A percentile compares a stretch with the other conserved stretches of the same genome.
These are phyloP conservation scores for Isatis tinctoria DNA, from an alignment of 345 rosid species.

Conservation along the genomic window DNA sequence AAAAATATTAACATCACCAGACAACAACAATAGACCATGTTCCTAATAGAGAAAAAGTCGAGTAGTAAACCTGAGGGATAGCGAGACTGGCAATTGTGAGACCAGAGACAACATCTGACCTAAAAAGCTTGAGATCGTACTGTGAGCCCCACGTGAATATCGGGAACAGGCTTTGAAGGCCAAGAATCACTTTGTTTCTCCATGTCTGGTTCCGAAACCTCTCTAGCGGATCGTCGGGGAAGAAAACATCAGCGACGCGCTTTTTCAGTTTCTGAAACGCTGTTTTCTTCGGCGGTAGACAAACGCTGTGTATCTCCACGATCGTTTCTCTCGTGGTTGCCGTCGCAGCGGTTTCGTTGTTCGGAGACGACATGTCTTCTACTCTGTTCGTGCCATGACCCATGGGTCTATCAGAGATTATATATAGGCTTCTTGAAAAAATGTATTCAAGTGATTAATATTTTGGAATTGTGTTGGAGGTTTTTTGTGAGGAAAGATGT, in stretches of 20 bases:
- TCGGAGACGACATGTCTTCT: conserved; percentile 34
- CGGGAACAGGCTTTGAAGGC: conserved; percentile 71
- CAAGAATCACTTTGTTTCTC: conserved; percentile 49
- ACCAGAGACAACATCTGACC: conserved; percentile 91
- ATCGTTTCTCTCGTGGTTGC: conserved; percentile 16
- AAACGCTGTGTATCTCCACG: conserved; percentile 64
- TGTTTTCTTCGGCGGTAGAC: conserved; percentile 63
- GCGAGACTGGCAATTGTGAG: conserved; percentile 99
- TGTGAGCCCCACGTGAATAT: conserved; percentile 76
- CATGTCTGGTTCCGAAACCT: conserved; percentile 74
- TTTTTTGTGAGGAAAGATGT: conserved; percentile 18
- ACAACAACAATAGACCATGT: not conserved
- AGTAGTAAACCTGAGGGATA: conserved; percentile 76
- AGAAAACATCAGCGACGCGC: conserved; percentile 65
- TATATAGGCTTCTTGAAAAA: not conserved
- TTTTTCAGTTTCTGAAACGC: conserved; percentile 60
- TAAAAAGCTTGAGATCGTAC: conserved; percentile 54
- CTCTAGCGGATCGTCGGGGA: conserved; percentile 94
- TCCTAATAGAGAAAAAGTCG: not conserved
- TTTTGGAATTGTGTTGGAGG: not conserved
- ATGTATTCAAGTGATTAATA: not conserved
- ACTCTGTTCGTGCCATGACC: conserved; percentile 36
- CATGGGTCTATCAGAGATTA: conserved; percentile 2
- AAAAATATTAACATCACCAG: not conserved
- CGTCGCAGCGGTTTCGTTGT: conserved; percentile 16